Evolutionary conservation across 2,329 filamentous ascomycete genomes (phyloP), one percentile per base, ranked within the genome.

Genomic region (Penicillium sp.): DNA sequence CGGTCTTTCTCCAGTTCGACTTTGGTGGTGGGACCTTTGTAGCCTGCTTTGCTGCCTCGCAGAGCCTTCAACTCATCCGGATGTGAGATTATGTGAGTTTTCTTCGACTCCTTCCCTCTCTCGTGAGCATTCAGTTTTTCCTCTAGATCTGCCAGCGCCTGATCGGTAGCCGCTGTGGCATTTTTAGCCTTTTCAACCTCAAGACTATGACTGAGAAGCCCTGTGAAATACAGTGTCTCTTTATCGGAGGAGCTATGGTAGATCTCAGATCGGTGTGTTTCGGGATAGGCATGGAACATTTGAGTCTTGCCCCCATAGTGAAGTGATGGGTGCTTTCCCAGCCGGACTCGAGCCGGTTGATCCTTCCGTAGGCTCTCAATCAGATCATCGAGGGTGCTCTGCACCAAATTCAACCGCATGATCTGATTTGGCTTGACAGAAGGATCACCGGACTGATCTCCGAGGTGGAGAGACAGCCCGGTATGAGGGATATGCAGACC

Each of bases 101-200:
- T 82, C 68, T 83, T 84, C 36, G 83, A 83, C 69, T 85, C 80
- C 71, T 85, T 85, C 61, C 84, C 79, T 65, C 84, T 77, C 65
- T 84, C 77, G 49, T 83, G 79, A 22, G 82, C 80, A 57, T 80
- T 84, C 68, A 87, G 76, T 64, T 78, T 85, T 67, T 78, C 82
- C 69, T 85, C 80, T 51, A 87, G 75, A 37, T 78, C 79, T 50
- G 82, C 82, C 69, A 87, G 70, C 28, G 84, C 84, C 57, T 81
- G 79, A 68, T 87, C 84, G 37, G 80, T 80, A 58, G 80, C 81
- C 28, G 80, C 80, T 41, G 79, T 82, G 35, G 77, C 80, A 67
- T 81, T 75, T 67, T 81, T 77, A 37, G 79, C 80, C 70, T 81
- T 80, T 64, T 81, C 77, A 35, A 84, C 78, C 61, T 78, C 77